Base-by-base conservation (phyloP, 139 green algal species). In the Chlorella sp. region DNA sequence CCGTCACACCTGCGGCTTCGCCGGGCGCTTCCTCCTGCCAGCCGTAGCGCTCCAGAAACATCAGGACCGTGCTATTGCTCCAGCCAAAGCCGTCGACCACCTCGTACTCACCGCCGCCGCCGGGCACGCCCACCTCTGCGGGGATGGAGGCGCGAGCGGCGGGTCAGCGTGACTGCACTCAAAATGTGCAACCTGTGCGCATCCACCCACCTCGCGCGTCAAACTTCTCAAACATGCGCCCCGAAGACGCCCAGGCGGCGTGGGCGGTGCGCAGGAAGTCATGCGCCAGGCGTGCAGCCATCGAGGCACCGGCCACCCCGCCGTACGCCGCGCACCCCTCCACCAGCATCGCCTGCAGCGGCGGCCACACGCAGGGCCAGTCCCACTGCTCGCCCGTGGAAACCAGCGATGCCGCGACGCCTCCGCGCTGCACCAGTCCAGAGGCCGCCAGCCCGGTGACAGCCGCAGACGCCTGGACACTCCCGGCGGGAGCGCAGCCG, bases 301-400 rank as follows among this genome's bases (percentile, higher is more conserved):
- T 51, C 42, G 74, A 42, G 6, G 62, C 56, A 48, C 55, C 71
- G 23, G 23, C 65, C 53, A 25, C 1, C n/a, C 58, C 59, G 19
- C 74, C 62, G 29, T 76, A 67, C 1, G 14, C 36, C n/a, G 46
- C 38, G n/a, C 73, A 71, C 1, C 77, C 86, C 45, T 91, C 88
- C 17, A 85, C 63, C 42, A 94, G 67, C 79, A 97, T 93, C 81
- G 91, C 86, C 68, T 96, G 87, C 29, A 98, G 72, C 9, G 95
- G 95, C 4, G 95, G 87, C 95, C 95, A 99, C n/a, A 73, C 87
- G 74, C 98, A 98, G 35, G 93, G 94, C 9, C 79, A 93, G 79
- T 99, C 95, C 95, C 95, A 99, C 82, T 99, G 95, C 80, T 99
- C 84, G 7, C 90, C 90, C 0, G 90, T 92, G 2, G 71, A 50